phyloP scores from a whole-genome alignment of 192 early-diverging fungal genomes.

The Diversispora eburnea region DNA sequence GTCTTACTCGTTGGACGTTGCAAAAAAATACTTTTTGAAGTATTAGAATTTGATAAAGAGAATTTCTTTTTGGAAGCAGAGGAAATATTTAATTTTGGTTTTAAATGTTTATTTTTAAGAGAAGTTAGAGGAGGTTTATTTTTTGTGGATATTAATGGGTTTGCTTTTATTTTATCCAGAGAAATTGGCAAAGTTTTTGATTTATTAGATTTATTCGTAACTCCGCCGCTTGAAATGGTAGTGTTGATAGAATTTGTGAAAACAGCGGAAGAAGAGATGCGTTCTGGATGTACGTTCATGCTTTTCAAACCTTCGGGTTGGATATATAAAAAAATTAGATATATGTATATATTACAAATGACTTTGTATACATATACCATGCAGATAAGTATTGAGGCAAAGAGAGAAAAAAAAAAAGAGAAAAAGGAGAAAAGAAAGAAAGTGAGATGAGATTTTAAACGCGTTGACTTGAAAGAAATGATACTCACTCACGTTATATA shows the following conservation, averaged over 20 bases:
- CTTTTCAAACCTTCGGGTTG: background rate
- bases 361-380: no score
- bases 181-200: background rate
- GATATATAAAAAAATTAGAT: no score
- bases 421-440: no score
- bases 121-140: background rate
- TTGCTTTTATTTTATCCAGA: background rate
- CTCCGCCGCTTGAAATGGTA: background rate
- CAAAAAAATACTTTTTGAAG: background rate
- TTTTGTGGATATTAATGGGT: background rate
- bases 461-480: no score
- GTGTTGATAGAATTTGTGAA: background rate
- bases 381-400: no score
- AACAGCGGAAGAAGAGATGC: background rate
- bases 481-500: no score
- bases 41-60: background rate
- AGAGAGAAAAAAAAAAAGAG: no score
- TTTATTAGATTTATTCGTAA: background rate
- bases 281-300: slow-evolving; percentile 16
- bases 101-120: background rate
- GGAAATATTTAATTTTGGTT: no score
- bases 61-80: background rate
- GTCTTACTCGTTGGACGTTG: background rate
- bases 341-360: no score
- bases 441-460: no score